Percentiles rank a stretch among this genome's conserved stretches.
Evolutionary conservation across 495 filamentous ascomycete species (phyloP).

Genomic region (Astrothelium macrocarpum): DNA sequence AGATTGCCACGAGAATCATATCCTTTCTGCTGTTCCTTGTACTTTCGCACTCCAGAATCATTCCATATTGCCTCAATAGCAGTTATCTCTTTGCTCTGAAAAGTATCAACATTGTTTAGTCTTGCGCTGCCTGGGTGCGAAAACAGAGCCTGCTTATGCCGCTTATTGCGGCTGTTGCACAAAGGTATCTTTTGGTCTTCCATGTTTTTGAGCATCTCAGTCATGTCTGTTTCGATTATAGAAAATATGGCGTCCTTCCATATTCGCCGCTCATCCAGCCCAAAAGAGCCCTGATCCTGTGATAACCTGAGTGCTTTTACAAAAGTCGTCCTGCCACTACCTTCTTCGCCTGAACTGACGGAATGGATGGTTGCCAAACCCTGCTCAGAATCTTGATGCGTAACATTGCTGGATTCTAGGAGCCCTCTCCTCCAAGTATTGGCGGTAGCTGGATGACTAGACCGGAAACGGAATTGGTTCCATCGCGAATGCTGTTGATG

Average conservation of each 20-base stretch:
- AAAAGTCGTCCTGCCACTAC: too few species aligned
- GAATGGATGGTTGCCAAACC: too few species aligned
- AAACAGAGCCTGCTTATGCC: background rate
- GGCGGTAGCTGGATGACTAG: background rate
- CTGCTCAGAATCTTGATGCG: too few species aligned
- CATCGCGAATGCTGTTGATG: too few species aligned
- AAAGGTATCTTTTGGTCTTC: background rate
- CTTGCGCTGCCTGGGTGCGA: background rate
- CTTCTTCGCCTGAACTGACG: too few species aligned
- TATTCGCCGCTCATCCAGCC: background rate
- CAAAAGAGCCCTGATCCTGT: background rate
- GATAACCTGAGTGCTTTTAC: too few species aligned
- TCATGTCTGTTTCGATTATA: background rate
- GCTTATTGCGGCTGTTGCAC: background rate
- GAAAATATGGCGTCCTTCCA: background rate
- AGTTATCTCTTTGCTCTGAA: background rate
- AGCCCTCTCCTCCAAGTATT: too few species aligned
- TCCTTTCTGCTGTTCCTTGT: background rate
- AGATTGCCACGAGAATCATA: background rate
- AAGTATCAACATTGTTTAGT: background rate
- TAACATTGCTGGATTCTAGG: too few species aligned
- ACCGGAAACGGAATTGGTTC: background rate
- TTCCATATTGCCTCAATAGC: background rate
- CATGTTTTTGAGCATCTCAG: background rate
- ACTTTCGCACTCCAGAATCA: background rate